Conservation (phyloP, 2,329 filamentous ascomycete species). For the Venturia carpophila region DNA sequence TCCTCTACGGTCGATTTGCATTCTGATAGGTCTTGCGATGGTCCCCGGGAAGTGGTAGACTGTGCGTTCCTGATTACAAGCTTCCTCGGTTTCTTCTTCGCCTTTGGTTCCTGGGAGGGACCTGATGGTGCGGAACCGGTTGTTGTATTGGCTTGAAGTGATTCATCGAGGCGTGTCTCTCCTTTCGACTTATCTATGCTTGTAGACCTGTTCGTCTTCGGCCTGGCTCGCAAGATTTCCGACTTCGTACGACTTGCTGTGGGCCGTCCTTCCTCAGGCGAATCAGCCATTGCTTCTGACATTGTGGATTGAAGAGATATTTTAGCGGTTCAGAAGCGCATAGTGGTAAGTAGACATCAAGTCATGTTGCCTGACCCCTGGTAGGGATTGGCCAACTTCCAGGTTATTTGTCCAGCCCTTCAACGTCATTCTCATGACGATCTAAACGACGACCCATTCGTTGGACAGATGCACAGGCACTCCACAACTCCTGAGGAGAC, state of each 20-base stretch:
- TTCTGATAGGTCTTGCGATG: neutral
- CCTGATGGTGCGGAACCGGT: neutral
- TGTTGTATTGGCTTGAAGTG: neutral
- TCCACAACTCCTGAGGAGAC: neutral
- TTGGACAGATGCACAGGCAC: neutral
- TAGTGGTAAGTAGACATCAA: neutral
- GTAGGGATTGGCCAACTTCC: neutral
- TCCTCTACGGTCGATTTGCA: no score
- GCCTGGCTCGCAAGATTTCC: neutral
- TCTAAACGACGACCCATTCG: neutral
- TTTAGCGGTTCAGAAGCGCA: neutral
- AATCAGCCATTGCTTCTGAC: neutral
- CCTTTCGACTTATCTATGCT: neutral
- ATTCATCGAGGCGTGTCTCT: neutral
- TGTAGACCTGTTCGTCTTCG: neutral
- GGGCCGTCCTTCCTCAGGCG: neutral
- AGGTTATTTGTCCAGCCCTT: neutral
- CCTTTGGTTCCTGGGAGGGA: neutral
- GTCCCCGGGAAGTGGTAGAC: neutral
- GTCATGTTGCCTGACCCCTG: conserved; percentile 8
- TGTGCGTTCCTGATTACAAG: conserved; percentile 6
- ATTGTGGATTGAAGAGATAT: neutral
- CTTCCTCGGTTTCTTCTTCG: conserved; percentile 2
- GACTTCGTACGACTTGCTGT: neutral
- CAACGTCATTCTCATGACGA: conserved; percentile 11